A percentile compares a stretch with the other conserved stretches of the same genome.
These are phyloP conservation scores for Boehmeria nivea DNA, from an alignment of 306 rosid species.

Conservation along the genomic window DNA sequence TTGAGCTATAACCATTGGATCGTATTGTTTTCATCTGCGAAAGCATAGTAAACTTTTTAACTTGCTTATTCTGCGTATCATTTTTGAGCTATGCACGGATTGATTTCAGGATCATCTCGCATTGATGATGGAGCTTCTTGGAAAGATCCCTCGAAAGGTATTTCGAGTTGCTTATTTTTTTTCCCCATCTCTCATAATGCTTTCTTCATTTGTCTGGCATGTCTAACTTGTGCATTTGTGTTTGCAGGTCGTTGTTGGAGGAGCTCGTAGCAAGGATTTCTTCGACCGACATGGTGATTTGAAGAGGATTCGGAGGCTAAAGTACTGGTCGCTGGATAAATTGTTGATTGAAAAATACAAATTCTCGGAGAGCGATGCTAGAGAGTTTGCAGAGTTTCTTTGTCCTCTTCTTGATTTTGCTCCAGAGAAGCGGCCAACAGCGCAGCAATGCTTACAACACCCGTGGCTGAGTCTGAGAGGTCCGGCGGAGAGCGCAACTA, in stretches of 20 bases:
- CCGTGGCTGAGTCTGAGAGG: constrained; percentile 54
- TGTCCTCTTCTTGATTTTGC: constrained; percentile 63
- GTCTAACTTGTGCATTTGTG: constrained; percentile 20
- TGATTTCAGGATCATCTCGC: constrained; percentile 95
- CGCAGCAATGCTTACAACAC: constrained; percentile 74
- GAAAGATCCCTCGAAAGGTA: constrained; percentile 91
- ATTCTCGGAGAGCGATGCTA: constrained; percentile 32
- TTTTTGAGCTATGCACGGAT: constrained; percentile 6
- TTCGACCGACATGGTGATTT: constrained; percentile 95
- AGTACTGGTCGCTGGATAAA: constrained; percentile 66
- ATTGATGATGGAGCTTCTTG: constrained; percentile 95
- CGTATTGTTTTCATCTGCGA: not conserved
- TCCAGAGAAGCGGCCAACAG: constrained; percentile 93
- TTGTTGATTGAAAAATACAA: constrained; percentile 57
- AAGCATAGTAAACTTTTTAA: too few relatives aligned
- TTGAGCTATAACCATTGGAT: constrained; percentile 6
- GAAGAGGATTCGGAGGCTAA: constrained; percentile 87
- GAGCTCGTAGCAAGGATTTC: constrained; percentile 75
- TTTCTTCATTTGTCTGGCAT: not conserved
- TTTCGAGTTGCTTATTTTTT: constrained; percentile 12
- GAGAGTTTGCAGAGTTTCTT: constrained; percentile 64
- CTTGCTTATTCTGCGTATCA: not conserved
- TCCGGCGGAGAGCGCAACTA: constrained; percentile 36
- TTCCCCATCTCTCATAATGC: not conserved
- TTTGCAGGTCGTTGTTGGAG: constrained; percentile 64